Evolutionary conservation across 2,329 filamentous ascomycete species (phyloP), one percentile per base, ranked within the genome.

Genomic region (Trichocomaceae sp.): DNA sequence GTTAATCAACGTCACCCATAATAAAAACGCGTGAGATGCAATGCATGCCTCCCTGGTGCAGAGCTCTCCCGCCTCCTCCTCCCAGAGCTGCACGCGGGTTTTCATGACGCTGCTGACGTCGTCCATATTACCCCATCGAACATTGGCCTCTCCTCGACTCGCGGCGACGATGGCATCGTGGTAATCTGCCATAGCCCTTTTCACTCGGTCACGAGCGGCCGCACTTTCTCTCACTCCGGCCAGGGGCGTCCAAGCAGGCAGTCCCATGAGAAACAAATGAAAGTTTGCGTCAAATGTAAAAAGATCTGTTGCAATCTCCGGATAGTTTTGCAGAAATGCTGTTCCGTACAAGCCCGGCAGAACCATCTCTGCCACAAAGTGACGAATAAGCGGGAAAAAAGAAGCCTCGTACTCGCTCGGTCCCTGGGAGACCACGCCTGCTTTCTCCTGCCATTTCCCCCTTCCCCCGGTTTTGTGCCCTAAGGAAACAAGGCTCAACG

Each of bases 221-320:
- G 42, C 42, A n/a, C 42, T 46, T 46, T 46, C 42, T 46, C 42
- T 46, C n/a, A 46, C 7, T 22, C 42, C 19, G 8, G 42, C 20
- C 42, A 46, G 5, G 7, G 42, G 42, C 23, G 23, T 22, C 42
- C 42, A 46, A 19, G 42, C 13, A 46, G 42, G 42, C 7, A 46
- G 42, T 5, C 42, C 42, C 42, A 46, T 46, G 42, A 46, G 42
- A 46, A 46, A 46, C 42, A 46, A 46, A n/a, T 46, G 42, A 46
- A 46, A 22, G 42, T 46, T 46, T 2, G 42, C 42, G n/a, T 46
- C 42, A 46, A 46, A 46, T 26, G 42, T 19, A 46, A 46, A 45
- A 46, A 46, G 42, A 22, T 46, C 42, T 2, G 42, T 22, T 19
- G 42, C 42, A 12, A 46, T 10, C 5, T 22, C n/a, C 42, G 42